These are phyloP conservation scores for Aspergillus intermedius DNA, from an alignment of 2,329 filamentous ascomycete species.

Conservation along the genomic window DNA sequence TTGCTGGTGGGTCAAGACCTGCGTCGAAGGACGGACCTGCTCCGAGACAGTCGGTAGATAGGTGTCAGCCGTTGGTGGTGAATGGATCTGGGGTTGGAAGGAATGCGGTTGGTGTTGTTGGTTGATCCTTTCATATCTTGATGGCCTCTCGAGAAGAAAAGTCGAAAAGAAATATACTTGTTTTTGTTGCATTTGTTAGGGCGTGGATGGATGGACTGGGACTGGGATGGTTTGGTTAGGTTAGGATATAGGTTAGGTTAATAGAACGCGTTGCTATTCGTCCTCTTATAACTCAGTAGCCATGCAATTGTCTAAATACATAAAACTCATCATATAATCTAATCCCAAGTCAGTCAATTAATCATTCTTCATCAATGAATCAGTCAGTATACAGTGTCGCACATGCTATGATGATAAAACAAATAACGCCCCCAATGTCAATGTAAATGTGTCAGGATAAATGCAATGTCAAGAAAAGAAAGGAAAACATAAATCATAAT, in stretches of 20 bases:
- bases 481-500: not conserved
- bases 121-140: not conserved
- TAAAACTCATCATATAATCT: not conserved
- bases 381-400: not conserved
- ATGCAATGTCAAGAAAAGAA: not conserved
- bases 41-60: constrained; percentile 4
- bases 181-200: too few species aligned
- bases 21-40: not conserved
- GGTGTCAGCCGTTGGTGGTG: constrained; percentile 25
- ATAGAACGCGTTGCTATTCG: too few species aligned
- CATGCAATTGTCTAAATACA: not conserved
- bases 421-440: not conserved
- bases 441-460: not conserved
- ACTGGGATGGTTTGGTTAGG: too few species aligned
- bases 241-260: too few species aligned
- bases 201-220: too few species aligned
- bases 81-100: constrained; percentile 26
- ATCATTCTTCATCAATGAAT: not conserved
- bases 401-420: not conserved
- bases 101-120: constrained; percentile 10
- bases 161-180: too few species aligned
- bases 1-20: too few species aligned
- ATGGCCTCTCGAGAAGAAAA: not conserved
- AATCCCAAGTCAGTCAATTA: too few species aligned
- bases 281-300: too few species aligned